Conservation (phyloP, 768 basidiomycete genomes). For the Phylloporus scabripes region DNA sequence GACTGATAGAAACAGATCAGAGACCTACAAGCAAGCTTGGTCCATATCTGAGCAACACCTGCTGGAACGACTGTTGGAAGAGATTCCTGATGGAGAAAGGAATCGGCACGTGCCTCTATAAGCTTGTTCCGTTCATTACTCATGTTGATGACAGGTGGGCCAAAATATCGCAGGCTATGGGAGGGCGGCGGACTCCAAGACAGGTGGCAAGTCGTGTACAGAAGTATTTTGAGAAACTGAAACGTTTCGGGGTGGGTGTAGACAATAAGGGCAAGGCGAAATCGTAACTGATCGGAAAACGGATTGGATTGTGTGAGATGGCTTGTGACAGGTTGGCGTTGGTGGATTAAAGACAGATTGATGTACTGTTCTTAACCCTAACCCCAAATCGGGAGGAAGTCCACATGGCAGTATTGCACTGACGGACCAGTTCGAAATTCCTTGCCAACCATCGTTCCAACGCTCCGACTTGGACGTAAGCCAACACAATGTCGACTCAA, state of each 20-base stretch:
- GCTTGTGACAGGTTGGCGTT: no score
- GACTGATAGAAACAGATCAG: constrained; percentile 28
- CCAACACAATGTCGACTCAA: constrained; percentile 38
- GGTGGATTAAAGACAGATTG: no score
- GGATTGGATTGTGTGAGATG: not conserved
- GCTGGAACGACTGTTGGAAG: constrained; percentile 65
- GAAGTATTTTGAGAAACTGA: constrained; percentile 83
- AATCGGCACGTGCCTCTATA: constrained; percentile 47
- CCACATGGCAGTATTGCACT: not conserved
- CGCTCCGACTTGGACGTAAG: constrained; percentile 16
- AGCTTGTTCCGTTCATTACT: constrained; percentile 6
- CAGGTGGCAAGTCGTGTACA: constrained; percentile 89
- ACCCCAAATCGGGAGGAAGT: constrained; percentile 12
- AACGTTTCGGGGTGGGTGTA: constrained; percentile 58
- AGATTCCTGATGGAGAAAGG: constrained; percentile 73
- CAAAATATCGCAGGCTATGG: constrained; percentile 80
- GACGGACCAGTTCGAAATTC: no score
- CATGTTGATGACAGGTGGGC: constrained; percentile 49
- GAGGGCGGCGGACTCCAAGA: constrained; percentile 66
- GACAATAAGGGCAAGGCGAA: constrained; percentile 24
- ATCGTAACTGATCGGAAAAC: constrained; percentile 7
- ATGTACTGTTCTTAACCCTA: constrained; percentile 12
- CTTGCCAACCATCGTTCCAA: not conserved
- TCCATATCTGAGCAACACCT: constrained; percentile 69
- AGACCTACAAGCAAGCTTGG: constrained; percentile 85